Conservation (phyloP, 805 yeast genomes). For the Myxozyma kluyveri region DNA sequence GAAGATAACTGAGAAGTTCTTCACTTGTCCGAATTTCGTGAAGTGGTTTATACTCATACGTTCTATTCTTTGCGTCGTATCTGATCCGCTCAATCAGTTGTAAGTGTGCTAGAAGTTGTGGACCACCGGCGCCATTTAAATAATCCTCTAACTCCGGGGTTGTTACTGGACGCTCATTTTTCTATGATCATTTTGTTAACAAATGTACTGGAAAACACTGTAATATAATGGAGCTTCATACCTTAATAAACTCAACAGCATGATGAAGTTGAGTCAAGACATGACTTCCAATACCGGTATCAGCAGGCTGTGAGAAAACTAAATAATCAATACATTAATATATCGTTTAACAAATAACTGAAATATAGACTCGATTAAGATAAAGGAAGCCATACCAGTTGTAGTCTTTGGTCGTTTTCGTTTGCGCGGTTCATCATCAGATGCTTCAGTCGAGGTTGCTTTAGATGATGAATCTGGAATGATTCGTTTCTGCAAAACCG, state of each 20-base stretch:
- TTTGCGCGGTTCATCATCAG: constrained; percentile 19
- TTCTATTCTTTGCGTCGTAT: constrained; percentile 57
- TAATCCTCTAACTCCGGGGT: constrained; percentile 65
- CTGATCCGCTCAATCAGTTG: constrained; percentile 74
- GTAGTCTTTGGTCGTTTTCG: constrained; percentile 21
- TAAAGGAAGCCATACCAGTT: constrained; percentile 11
- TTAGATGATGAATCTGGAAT: constrained; percentile 1
- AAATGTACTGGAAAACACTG: neutral
- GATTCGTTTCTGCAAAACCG: constrained; percentile 42
- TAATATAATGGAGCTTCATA: constrained; percentile 30
- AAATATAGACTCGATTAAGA: neutral
- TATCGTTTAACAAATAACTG: neutral
- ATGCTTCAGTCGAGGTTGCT: constrained; percentile 9
- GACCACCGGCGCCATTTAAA: constrained; percentile 58
- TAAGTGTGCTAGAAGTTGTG: constrained; percentile 67
- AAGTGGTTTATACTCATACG: constrained; percentile 82
- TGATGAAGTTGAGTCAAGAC: constrained; percentile 81
- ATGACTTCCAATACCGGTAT: constrained; percentile 50
- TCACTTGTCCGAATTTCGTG: constrained; percentile 82
- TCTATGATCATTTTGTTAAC: constrained; percentile 13
- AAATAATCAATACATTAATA: neutral
- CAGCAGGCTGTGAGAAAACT: constrained; percentile 40
- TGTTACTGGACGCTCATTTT: constrained; percentile 65
- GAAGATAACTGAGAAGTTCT: constrained; percentile 69
- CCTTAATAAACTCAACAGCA: constrained; percentile 86